Conservation (phyloP, 1,284 basidiomycete species). For the Cryptococcus amylolentus region DNA sequence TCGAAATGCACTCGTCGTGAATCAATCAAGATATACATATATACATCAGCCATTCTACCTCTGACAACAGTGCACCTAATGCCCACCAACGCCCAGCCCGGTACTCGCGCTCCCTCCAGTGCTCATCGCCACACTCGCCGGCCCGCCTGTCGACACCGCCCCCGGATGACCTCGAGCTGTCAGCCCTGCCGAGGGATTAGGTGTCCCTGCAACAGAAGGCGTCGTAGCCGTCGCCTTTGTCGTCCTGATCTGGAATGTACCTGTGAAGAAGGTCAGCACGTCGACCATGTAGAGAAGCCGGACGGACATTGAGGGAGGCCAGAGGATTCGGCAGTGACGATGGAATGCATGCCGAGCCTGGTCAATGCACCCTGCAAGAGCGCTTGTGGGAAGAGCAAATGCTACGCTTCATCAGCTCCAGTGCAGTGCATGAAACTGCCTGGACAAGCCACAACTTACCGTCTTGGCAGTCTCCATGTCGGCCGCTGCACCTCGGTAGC, state of each 20-base stretch:
- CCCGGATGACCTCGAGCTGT: background rate
- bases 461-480: conserved; percentile 68
- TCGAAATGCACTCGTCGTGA: no score
- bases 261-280: conserved; percentile 10
- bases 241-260: conserved; percentile 45
- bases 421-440: conserved; percentile 1
- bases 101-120: conserved; percentile 9
- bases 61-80: background rate
- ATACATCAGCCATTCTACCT: no score
- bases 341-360: conserved; percentile 69
- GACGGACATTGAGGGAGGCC: conserved; percentile 76
- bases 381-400: conserved; percentile 72
- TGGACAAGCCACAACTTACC: conserved; percentile 52
- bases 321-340: conserved; percentile 70
- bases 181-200: conserved; percentile 6
- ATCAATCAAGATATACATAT: background rate
- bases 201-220: conserved; percentile 11
- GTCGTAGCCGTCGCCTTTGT: conserved; percentile 23
- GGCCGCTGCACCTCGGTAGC: conserved; percentile 64
- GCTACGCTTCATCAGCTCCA: conserved; percentile 52
- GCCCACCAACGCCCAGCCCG: conserved; percentile 22
- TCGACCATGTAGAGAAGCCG: background rate
- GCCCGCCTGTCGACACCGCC: background rate
- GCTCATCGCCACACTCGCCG: background rate
- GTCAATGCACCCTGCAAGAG: conserved; percentile 76